Evolutionary conservation across 148 eudicot species (phyloP).

Genomic region (Amaranthus palmeri): DNA sequence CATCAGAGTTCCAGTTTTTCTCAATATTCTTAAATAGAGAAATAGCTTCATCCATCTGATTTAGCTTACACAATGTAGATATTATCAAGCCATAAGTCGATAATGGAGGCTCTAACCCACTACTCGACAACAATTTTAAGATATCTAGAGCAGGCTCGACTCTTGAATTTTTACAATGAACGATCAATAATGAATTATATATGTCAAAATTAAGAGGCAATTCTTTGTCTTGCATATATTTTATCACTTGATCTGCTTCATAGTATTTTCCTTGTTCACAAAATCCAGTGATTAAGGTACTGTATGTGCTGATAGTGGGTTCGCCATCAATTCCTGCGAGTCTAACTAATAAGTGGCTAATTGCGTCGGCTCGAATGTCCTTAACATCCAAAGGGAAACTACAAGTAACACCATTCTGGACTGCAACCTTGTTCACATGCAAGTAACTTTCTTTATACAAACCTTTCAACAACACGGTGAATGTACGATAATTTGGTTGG

Average conservation of each 20-base stretch:
- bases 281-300: constrained; percentile 43
- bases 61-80: constrained; percentile 44
- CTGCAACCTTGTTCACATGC: constrained; percentile 37
- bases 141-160: constrained; percentile 54
- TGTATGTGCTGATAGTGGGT: constrained; percentile 50
- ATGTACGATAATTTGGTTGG: constrained; percentile 57
- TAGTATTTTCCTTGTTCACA: constrained; percentile 45
- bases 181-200: constrained; percentile 35
- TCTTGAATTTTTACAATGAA: constrained; percentile 45
- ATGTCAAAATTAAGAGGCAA: constrained; percentile 35
- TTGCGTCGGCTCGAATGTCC: constrained; percentile 24
- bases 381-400: constrained; percentile 27
- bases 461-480: constrained; percentile 47
- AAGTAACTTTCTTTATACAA: constrained; percentile 41
- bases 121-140: constrained; percentile 29
- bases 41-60: constrained; percentile 37
- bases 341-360: constrained; percentile 40
- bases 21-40: constrained; percentile 44
- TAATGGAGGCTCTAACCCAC: constrained; percentile 40
- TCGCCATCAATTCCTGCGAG: constrained; percentile 54
- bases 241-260: constrained; percentile 53
- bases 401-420: constrained; percentile 36
- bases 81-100: constrained; percentile 47
- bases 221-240: constrained; percentile 52
- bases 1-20: constrained; percentile 54